Conservation (phyloP, 768 basidiomycete genomes). For the Melanogaster broomeanus region DNA sequence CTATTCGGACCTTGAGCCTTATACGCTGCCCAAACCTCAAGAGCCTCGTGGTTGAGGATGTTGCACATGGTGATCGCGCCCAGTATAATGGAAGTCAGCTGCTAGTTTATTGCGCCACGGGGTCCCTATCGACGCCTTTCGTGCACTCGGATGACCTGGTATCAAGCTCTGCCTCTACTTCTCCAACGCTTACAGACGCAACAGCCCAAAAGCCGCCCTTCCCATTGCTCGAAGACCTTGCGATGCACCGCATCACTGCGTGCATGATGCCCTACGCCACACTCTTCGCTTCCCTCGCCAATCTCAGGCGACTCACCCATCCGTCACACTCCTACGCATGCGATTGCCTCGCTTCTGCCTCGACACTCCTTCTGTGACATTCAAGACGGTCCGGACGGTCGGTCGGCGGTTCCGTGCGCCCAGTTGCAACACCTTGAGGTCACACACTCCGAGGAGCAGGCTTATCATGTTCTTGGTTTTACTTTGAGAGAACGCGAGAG, state of each 20-base stretch:
- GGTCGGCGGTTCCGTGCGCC: constrained; percentile 14
- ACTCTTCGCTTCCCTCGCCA: constrained; percentile 17
- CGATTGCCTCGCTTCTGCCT: constrained; percentile 18
- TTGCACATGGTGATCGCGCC: constrained; percentile 39
- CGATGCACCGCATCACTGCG: constrained; percentile 40
- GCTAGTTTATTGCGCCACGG: constrained; percentile 29
- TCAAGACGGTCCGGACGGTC: constrained; percentile 7
- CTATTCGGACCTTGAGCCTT: constrained; percentile 39
- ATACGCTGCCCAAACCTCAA: constrained; percentile 42
- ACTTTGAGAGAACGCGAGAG: constrained; percentile 15
- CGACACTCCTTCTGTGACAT: constrained; percentile 13
- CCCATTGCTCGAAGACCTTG: constrained; percentile 38
- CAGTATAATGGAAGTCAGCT: constrained; percentile 43
- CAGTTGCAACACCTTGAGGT: constrained; percentile 8
- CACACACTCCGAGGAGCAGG: constrained; percentile 17
- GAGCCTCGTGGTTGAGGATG: constrained; percentile 46
- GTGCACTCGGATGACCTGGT: constrained; percentile 9
- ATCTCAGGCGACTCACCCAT: constrained; percentile 21
- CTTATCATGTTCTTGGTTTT: constrained; percentile 9
- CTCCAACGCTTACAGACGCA: constrained; percentile 13
- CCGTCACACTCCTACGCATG: constrained; percentile 13
- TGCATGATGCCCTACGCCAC: constrained; percentile 13
- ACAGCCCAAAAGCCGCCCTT: constrained; percentile 28
- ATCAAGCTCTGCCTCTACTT: not conserved
- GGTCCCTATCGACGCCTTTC: constrained; percentile 15